Base-by-base conservation (phyloP, 805 yeast species). In the Candida argentea region DNA sequence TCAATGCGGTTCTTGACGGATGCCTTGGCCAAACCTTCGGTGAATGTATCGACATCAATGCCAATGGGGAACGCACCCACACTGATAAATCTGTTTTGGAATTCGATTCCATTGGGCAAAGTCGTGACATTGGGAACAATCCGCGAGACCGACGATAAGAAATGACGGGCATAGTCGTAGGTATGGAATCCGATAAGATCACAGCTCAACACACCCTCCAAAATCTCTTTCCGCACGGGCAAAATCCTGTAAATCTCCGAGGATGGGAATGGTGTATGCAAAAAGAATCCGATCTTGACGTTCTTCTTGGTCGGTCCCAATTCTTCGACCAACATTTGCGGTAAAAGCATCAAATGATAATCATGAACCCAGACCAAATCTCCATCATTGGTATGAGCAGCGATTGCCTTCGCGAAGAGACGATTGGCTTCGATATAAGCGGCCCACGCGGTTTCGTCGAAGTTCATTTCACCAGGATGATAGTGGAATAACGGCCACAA, bases 21-120 rank as follows among this genome's bases (percentile, higher is more conserved):
- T 1, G 63, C 68, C 34, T 70, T 67, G 38, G 74, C 63, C 40
- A 91, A 55, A 0, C 95, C 97, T 14, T 76, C 81, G 10, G 79
- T 59, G 52, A 91, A 91, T 40, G 83, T 84, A 33, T 85, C 94
- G 14, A 86, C 94, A 48, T 91, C 98, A 35, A 91, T 91, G 33
- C 99, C 99, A 40, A 91, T 91, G n/a, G 99, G 98, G 69, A 87
- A 89, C 0, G 97, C 96, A 14, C 96, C 95, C 20, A 91, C 85
- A 16, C 74, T 73, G 25, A 91, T 89, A 35, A 73, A 72, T 28
- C 89, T 63, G 16, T 84, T 82, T 24, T 74, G 63, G 48, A 68
- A 84, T 36, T 79, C 78, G 12, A 91, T 82, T 12, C 96, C 95
- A 38, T 86, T 87, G 3, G 98, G 98, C 35, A 81, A 65, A 0